phyloP scores from a whole-genome alignment of 768 basidiomycete species.

The Trametes coccinea region DNA sequence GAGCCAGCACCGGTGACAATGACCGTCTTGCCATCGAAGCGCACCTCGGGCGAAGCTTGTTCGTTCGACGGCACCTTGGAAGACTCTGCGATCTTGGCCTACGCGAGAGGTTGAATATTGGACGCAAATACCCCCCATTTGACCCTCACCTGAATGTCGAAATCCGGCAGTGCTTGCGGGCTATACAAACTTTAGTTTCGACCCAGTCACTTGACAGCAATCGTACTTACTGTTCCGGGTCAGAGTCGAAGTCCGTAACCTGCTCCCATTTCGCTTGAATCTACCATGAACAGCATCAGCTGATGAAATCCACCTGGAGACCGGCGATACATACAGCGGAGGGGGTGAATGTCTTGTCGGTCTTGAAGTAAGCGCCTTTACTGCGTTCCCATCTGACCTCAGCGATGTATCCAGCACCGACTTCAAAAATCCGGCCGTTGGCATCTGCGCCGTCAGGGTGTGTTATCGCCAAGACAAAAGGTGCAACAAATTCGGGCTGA shows the following conservation, averaged over 20 bases:
- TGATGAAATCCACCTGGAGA: background rate
- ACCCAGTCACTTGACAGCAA: background rate
- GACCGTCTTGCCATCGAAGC: constrained; percentile 87
- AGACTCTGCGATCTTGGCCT: constrained; percentile 41
- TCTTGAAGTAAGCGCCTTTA: constrained; percentile 84
- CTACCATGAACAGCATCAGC: constrained; percentile 35
- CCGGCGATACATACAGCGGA: constrained; percentile 64
- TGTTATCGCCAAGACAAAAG: constrained; percentile 84
- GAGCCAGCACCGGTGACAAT: constrained; percentile 95
- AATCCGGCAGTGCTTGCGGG: constrained; percentile 63
- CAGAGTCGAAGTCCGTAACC: constrained; percentile 70
- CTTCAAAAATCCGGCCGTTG: constrained; percentile 83
- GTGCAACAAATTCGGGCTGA: constrained; percentile 90
- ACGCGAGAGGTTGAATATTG: background rate
- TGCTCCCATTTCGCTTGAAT: constrained; percentile 84
- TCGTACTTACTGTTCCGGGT: constrained; percentile 60
- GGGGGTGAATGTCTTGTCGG: constrained; percentile 88
- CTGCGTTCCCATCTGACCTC: constrained; percentile 94
- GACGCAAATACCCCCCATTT: constrained; percentile 5
- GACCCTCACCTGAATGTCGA: constrained; percentile 53
- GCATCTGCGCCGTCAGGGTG: constrained; percentile 83
- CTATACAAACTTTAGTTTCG: constrained; percentile 38
- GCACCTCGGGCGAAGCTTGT: constrained; percentile 68
- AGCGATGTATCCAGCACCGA: constrained; percentile 89
- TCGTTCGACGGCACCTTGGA: constrained; percentile 67